Conservation (phyloP, 2,329 filamentous ascomycete species). For the Capronia coronata region DNA sequence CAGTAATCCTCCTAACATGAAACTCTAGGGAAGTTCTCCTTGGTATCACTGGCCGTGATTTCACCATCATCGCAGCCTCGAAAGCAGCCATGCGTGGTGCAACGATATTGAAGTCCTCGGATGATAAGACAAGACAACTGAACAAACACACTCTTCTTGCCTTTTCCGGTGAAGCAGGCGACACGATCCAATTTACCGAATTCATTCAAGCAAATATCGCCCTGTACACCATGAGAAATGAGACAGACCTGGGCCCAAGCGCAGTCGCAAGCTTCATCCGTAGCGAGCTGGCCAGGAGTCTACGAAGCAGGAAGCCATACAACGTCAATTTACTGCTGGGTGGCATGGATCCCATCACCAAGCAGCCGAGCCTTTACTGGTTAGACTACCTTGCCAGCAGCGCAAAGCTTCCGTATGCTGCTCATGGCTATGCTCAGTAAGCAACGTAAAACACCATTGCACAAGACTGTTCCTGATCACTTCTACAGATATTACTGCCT, state of each 20-base stretch:
- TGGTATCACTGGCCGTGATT: constrained; percentile 98
- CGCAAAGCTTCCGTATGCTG: constrained; percentile 85
- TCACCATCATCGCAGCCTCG: constrained; percentile 92
- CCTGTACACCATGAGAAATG: constrained; percentile 97
- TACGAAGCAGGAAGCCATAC: constrained; percentile 90
- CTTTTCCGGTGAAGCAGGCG: constrained; percentile 90
- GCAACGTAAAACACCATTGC: constrained; percentile 34
- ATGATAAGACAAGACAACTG: constrained; percentile 90
- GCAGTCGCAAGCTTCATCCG: constrained; percentile 91
- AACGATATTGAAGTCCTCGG: constrained; percentile 86
- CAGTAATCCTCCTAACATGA: constrained; percentile 7
- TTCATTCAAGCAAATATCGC: constrained; percentile 98
- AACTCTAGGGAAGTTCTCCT: constrained; percentile 82
- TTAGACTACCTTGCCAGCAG: constrained; percentile 90
- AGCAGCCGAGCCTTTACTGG: constrained; percentile 92
- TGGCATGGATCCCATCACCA: constrained; percentile 83
- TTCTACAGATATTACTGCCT: constrained; percentile 82
- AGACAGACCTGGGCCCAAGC: constrained; percentile 80
- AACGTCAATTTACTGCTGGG: constrained; percentile 94
- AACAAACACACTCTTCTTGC: constrained; percentile 95
- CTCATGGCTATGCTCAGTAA: constrained; percentile 95
- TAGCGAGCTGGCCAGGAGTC: constrained; percentile 80
- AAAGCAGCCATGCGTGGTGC: constrained; percentile 98
- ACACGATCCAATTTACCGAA: constrained; percentile 98
- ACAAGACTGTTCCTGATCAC: too few relatives aligned